phyloP scores from a whole-genome alignment of 2,329 filamentous ascomycete species.

The Phoma herbarum region DNA sequence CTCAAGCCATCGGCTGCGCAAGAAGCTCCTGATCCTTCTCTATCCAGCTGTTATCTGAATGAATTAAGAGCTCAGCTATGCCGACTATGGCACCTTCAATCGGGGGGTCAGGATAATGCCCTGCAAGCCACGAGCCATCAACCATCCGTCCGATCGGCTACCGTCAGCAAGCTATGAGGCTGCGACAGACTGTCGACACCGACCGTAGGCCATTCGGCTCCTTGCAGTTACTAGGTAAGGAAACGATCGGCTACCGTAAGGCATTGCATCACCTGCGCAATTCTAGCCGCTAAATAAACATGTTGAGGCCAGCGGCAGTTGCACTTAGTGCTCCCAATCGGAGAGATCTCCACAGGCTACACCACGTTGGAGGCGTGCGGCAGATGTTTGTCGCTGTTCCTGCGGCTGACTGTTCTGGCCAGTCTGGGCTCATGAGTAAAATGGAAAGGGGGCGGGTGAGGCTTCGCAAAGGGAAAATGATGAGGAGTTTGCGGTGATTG shows the following conservation, averaged over 20 bases:
- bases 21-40: neutral
- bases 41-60: neutral
- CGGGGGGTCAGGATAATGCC: neutral
- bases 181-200: neutral
- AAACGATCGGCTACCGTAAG: neutral
- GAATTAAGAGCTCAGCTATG: neutral
- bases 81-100: neutral
- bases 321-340: neutral
- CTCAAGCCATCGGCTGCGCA: neutral
- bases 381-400: neutral
- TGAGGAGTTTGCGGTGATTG: neutral
- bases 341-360: slow-evolving; percentile 12
- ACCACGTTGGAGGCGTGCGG: neutral
- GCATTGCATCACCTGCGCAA: neutral
- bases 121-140: slow-evolving; percentile 2
- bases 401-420: neutral
- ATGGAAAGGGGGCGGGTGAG: neutral
- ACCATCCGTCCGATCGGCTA: neutral
- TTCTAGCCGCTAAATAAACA: neutral
- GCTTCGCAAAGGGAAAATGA: neutral
- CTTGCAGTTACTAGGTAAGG: neutral
- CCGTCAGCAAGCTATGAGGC: neutral
- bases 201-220: neutral
- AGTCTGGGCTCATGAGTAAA: neutral
- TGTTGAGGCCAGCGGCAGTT: slow-evolving; percentile 15